These are phyloP conservation scores for Vitis labrusca DNA, from an alignment of 164 flowering plant species.

Conservation along the genomic window DNA sequence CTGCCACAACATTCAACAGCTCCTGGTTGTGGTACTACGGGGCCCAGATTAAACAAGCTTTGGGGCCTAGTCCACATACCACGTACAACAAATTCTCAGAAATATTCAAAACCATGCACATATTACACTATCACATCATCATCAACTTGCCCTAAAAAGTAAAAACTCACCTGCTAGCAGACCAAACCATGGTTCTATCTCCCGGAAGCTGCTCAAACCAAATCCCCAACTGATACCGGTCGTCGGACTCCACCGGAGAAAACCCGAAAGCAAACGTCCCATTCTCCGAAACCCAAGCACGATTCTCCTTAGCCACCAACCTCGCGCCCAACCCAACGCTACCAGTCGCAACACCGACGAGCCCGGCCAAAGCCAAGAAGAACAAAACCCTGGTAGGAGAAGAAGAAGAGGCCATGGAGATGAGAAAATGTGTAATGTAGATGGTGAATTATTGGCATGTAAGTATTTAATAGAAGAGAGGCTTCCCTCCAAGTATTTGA, in stretches of 20 bases:
- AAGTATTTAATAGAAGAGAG: background rate
- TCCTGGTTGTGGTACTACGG: too few species aligned
- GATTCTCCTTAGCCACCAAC: constrained; percentile 43
- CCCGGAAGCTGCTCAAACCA: constrained; percentile 85
- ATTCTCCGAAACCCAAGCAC: constrained; percentile 68
- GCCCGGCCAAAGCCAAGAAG: constrained; percentile 7
- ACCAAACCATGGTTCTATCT: constrained; percentile 70
- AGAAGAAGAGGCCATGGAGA: constrained; percentile 14
- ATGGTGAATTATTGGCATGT: background rate
- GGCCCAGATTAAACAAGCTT: too few species aligned
- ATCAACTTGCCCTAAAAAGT: background rate
- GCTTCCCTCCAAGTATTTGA: background rate
- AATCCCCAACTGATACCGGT: constrained; percentile 51
- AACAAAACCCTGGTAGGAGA: constrained; percentile 5
- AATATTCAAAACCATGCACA: background rate
- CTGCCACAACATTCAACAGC: too few species aligned
- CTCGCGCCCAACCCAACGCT: constrained; percentile 54
- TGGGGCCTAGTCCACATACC: too few species aligned
- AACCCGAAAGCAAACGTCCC: constrained; percentile 86
- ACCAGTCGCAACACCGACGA: constrained; percentile 10
- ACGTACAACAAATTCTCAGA: too few species aligned
- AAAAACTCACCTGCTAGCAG: constrained; percentile 64
- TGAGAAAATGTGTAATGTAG: background rate
- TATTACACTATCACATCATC: background rate
- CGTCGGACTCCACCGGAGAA: constrained; percentile 20